These are phyloP conservation scores for Lentinula edodes DNA, from an alignment of 768 basidiomycete species.

Conservation along the genomic window DNA sequence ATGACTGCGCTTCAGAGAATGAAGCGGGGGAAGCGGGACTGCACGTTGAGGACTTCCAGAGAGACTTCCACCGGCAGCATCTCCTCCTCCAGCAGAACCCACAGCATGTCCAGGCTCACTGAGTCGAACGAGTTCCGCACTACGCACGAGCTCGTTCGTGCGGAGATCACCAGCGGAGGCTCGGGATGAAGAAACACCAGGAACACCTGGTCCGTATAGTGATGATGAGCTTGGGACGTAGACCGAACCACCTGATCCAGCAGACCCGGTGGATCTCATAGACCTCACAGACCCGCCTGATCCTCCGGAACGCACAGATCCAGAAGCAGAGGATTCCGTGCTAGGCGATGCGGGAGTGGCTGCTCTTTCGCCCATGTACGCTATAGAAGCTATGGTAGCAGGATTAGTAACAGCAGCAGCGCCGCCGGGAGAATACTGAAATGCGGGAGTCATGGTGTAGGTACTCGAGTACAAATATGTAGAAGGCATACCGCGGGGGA, in stretches of 20 bases:
- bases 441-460: not conserved
- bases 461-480: not conserved
- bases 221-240: not conserved
- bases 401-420: too few relatives aligned
- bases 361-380: not conserved
- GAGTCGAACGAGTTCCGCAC: not conserved
- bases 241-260: not conserved
- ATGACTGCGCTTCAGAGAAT: conserved; percentile 45
- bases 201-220: not conserved
- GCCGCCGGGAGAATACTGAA: not conserved
- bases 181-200: not conserved
- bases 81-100: not conserved
- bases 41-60: conserved; percentile 24
- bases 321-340: not conserved
- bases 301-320: not conserved
- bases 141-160: not conserved
- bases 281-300: not conserved
- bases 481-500: not conserved
- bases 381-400: too few relatives aligned
- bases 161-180: not conserved
- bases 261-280: not conserved
- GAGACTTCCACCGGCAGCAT: not conserved
- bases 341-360: not conserved
- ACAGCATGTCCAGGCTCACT: not conserved
- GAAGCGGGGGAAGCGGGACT: conserved; percentile 42